Evolutionary conservation across 2,329 filamentous ascomycete genomes (phyloP).

Genomic region (Fusarium kyushuense): DNA sequence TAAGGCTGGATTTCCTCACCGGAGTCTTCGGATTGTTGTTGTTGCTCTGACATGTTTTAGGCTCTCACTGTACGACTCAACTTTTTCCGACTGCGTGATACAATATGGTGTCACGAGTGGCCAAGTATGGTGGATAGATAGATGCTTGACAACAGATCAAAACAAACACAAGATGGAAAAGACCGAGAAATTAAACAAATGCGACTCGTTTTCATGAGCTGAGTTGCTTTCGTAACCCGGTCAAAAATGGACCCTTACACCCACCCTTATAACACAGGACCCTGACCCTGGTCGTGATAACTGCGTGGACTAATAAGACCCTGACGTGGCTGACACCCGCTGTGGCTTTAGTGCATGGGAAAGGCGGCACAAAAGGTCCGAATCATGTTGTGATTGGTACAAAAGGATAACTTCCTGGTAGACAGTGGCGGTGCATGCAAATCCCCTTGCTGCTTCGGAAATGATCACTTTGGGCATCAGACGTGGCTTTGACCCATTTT

Average conservation of each 20-base stretch:
- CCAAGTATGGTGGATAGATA: conserved; percentile 1
- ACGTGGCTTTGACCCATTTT: conserved; percentile 24
- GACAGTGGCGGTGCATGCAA: conserved; percentile 41
- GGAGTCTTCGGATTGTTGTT: conserved; percentile 40
- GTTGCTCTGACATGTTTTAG: conserved; percentile 31
- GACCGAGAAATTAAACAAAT: conserved; percentile 33
- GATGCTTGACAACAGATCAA: conserved; percentile 4
- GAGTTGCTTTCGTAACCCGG: conserved; percentile 28
- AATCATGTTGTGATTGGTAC: conserved; percentile 21
- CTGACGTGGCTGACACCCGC: conserved; percentile 33
- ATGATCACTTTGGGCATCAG: conserved; percentile 36
- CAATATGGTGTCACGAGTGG: conserved; percentile 2
- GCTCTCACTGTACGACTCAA: conserved; percentile 9
- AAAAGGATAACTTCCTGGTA: background rate
- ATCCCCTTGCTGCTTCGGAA: conserved; percentile 33
- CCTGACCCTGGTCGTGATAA: conserved; percentile 37
- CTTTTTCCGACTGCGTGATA: conserved; percentile 9
- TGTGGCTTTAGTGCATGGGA: conserved; percentile 39
- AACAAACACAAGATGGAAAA: conserved; percentile 16
- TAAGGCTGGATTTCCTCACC: conserved; percentile 65
- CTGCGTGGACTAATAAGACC: conserved; percentile 38
- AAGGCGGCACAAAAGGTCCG: conserved; percentile 37
- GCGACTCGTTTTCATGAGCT: conserved; percentile 28
- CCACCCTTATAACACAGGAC: conserved; percentile 25
- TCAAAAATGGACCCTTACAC: conserved; percentile 33